These are phyloP conservation scores for Calonectria hongkongensis DNA, from an alignment of 2,329 filamentous ascomycete genomes.

Conservation along the genomic window DNA sequence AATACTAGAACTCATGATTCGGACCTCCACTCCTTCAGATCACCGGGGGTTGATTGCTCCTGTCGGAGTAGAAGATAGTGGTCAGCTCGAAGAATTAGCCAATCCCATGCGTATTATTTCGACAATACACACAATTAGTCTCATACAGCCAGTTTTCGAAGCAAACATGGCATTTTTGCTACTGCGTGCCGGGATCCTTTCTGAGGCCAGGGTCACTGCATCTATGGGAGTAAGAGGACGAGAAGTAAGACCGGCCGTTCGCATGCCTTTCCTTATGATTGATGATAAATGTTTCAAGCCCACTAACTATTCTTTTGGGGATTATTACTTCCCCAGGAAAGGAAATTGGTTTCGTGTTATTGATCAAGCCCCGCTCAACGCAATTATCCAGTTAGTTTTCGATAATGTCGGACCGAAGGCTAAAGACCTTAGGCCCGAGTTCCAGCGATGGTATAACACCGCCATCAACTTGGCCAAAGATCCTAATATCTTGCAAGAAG, in stretches of 20 bases:
- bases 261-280: no score
- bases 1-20: no score
- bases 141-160: no score
- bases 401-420: rapidly evolving
- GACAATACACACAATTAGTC: no score
- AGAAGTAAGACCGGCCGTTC: not conserved
- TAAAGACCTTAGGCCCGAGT: not conserved
- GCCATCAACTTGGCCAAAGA: not conserved
- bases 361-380: not conserved
- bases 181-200: not conserved
- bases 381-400: not conserved
- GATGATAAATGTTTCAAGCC: no score
- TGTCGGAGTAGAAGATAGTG: rapidly evolving
- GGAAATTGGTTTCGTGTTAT: constrained; percentile 1
- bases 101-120: no score
- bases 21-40: no score
- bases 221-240: not conserved
- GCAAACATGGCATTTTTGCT: not conserved
- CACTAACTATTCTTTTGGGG: no score
- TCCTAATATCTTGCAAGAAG: not conserved
- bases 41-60: not conserved
- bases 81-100: no score
- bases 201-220: not conserved
- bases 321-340: no score
- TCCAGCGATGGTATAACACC: not conserved